Base-by-base conservation (phyloP, 192 early-diverging fungal species). In the Backusella tuberculispora region DNA sequence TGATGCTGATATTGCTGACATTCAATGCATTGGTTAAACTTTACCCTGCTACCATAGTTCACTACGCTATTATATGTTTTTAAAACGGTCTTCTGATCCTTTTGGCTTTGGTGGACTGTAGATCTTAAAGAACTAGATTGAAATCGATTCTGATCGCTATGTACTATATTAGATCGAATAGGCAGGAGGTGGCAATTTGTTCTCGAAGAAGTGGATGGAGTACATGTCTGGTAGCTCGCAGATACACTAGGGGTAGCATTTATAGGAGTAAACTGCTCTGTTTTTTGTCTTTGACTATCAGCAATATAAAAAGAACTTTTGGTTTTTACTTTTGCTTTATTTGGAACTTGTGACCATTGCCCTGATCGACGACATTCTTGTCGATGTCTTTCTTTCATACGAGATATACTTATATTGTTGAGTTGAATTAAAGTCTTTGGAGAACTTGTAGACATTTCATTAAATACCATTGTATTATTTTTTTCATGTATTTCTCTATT, bases 321-420 rank as follows among this genome's bases (percentile, higher is more conserved):
- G n/a, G 53, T 60, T 60, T 60, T 19, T 3, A 60, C 0, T 60
- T 60, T 8, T 26, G 21, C 53, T 26, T 60, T 60, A 60, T 60
- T 60, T 60, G 53, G 21, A 24, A 12, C 13, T 0, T 60, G 53
- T 12, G 53, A 24, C 53, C 6, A 60, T 21, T 72, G 53, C 17
- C 17, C 47, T 3, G 71, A 47, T 19, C 38, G 37, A 14, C 71
- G 47, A 40, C 46, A 72, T 72, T 72, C 71, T 4, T 72, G 71
- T 3, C 71, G 71, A 14, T 72, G 71, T 14, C 71, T 72, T 41
- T 72, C 71, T 56, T 63, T 72, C 71, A 72, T 72, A 14, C 71
- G 47, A 41, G 53, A 60, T 60, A 60, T 60, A 60, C 53, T 60
- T 19, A 60, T 60, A 26, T 60, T 60, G 21, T 60, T 60, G 26